These are phyloP conservation scores for Seiridium cupressi DNA, from an alignment of 2,329 filamentous ascomycete species.

Conservation along the genomic window DNA sequence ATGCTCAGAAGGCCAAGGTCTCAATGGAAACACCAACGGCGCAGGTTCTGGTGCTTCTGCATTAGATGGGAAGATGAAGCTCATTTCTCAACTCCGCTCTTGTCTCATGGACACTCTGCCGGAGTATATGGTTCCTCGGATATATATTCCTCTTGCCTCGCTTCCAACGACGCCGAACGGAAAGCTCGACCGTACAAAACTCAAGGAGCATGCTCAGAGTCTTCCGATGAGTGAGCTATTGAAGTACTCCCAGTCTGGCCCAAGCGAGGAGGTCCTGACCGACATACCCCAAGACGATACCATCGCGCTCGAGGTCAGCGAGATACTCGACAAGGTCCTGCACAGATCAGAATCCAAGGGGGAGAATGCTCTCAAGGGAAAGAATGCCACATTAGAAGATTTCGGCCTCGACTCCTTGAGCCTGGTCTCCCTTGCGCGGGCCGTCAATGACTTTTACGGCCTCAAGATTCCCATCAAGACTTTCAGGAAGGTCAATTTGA, in stretches of 20 bases:
- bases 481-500: background rate
- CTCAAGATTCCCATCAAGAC: conserved; percentile 1
- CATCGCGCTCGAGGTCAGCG: conserved; percentile 1
- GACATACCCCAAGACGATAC: conserved; percentile 2
- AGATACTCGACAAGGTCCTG: conserved; percentile 1
- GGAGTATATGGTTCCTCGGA: background rate
- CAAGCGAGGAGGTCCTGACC: background rate
- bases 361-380: background rate
- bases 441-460: background rate
- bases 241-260: background rate
- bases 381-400: conserved; percentile 1
- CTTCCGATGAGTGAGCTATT: background rate
- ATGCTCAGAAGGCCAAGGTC: background rate
- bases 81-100: background rate
- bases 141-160: background rate
- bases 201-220: background rate
- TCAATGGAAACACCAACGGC: background rate
- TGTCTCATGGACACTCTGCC: background rate
- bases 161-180: background rate
- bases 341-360: background rate
- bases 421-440: background rate
- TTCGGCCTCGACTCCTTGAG: background rate
- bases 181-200: background rate
- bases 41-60: background rate
- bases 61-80: background rate